Base-by-base conservation (phyloP, 1,284 basidiomycete genomes). In the Mycosarcoma maydis region DNA sequence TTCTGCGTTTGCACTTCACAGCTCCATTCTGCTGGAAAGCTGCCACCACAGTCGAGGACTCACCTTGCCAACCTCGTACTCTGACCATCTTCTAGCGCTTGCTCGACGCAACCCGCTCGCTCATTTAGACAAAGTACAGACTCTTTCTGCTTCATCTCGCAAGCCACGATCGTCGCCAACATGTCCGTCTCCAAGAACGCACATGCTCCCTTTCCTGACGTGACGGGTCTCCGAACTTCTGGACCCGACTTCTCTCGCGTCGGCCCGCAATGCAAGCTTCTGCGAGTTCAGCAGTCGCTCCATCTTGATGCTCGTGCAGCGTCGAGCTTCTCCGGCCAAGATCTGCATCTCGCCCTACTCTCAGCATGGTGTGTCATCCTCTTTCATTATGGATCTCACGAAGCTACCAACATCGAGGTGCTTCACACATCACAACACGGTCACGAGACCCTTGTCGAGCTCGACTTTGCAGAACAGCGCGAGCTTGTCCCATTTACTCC, bases 131-230 rank as follows among this genome's bases (percentile, higher is more conserved):
- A n/a, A n/a, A n/a, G n/a, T n/a, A n/a, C n/a, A n/a, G n/a, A n/a
- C n/a, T 30, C 29, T 30, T 30, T 30, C 9, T 8, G 9, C 14
- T 30, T 14, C 29, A 30, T 30, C 29, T 10, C 14, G 9, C 9
- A 30, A 2, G 9, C 14, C 14, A 8, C 9, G 29, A 30, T 30
- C 29, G 29, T n/a, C n/a, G 33, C 33, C 19, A 65, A 9, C 47
- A 65, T 58, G 50, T 17, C 46, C 41, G 26, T 45, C 17, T 32
- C 44, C 41, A 38, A 54, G 13, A 53, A 27, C 29, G 33, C 59
- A 32, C 69, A 73, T 29, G 67, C 70, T 26, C 77, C 78, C 20
- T 80, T 80, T 39, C 78, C 78, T 34, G 78, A 80, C 54, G 70
- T 78, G 24, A 73, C 75, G 1, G 78, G 78, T 29, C 67, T 75